Conservation (phyloP, 2,329 filamentous ascomycete species). For the Fusarium citri region DNA sequence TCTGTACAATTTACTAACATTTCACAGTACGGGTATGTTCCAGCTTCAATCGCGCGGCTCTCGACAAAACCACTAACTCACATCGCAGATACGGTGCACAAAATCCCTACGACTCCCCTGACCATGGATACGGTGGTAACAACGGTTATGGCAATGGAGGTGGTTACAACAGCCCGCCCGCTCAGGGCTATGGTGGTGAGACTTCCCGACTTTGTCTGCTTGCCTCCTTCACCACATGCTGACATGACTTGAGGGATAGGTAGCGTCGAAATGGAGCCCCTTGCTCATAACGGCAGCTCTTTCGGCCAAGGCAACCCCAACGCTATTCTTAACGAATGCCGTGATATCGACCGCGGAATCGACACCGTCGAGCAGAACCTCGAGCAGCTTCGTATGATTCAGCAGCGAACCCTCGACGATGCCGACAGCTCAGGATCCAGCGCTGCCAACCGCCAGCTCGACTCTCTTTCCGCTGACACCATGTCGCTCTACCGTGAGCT, state of each 20-base stretch:
- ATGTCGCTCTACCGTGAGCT: slow-evolving; percentile 86
- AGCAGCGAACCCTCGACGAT: slow-evolving; percentile 78
- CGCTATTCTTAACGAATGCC: slow-evolving; percentile 85
- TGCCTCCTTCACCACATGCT: slow-evolving; percentile 16
- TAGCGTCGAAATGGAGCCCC: slow-evolving; percentile 78
- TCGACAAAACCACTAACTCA: slow-evolving; percentile 48
- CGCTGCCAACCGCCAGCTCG: slow-evolving; percentile 75
- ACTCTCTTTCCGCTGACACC: slow-evolving; percentile 79
- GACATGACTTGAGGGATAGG: slow-evolving; percentile 49
- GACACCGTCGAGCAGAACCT: slow-evolving; percentile 79
- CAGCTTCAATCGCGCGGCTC: slow-evolving; percentile 7
- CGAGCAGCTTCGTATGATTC: slow-evolving; percentile 76
- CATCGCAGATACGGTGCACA: slow-evolving; percentile 63
- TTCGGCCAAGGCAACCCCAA: slow-evolving; percentile 71
- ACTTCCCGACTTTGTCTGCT: background rate
- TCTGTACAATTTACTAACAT: background rate
- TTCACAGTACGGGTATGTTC: slow-evolving; percentile 66
- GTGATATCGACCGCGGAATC: slow-evolving; percentile 81
- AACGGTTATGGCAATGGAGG: slow-evolving; percentile 43
- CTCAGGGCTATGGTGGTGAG: slow-evolving; percentile 45
- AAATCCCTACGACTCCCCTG: slow-evolving; percentile 71
- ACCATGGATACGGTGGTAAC: slow-evolving; percentile 45
- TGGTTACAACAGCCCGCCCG: slow-evolving; percentile 37
- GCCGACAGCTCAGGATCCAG: slow-evolving; percentile 77
- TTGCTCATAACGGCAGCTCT: slow-evolving; percentile 63